Evolutionary conservation across 768 basidiomycete species (phyloP), one percentile per base, ranked within the genome.

Genomic region (Phanerochaete sordida): DNA sequence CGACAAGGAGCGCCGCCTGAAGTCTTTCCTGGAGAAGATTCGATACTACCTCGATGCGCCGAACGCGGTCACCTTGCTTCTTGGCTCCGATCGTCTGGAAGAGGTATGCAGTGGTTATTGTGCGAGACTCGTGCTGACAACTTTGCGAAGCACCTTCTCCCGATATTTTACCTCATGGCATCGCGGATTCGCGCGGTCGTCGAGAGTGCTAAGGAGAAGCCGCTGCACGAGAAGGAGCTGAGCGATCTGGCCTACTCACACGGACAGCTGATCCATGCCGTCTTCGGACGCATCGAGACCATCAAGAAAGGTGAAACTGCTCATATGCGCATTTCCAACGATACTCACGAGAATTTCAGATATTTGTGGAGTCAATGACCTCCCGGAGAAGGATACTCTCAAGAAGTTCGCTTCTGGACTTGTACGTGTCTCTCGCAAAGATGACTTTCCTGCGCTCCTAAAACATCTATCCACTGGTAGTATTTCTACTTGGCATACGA

Each of bases 21-120:
- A 54, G 23, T 28, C 21, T 8, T 57, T 46, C n/a, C 46, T 65
- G 8, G 26, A 45, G 26, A 46, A 27, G 11, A 31, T 65, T n/a
- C 19, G 39, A 19, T 65, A 62, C 47, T 56, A 54, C 23, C 9
- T 65, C 3, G 62, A 65, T 31, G 64, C 58, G 6, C 44, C 48
- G 9, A 60, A 55, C 35, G 60, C 62, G 12, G 30, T 65, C 6
- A 45, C 58, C 11, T 16, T 63, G 15, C 43, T 65, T 27, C 27
- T 54, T 7, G 58, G 59, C 6, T 27, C 53, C 28, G 62, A 45
- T 23, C 62, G 58, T 33, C 48, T 45, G 2, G 62, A 65, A 45
- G 47, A 59, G 54, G 64, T 65, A 43, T 56, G n/a, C 11, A 35
- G 13, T 13, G n/a, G 13, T 35, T 8, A 15, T 11, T 15, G 24